Base-by-base conservation (phyloP, 257 asterid species). In the Gentiana dahurica region DNA sequence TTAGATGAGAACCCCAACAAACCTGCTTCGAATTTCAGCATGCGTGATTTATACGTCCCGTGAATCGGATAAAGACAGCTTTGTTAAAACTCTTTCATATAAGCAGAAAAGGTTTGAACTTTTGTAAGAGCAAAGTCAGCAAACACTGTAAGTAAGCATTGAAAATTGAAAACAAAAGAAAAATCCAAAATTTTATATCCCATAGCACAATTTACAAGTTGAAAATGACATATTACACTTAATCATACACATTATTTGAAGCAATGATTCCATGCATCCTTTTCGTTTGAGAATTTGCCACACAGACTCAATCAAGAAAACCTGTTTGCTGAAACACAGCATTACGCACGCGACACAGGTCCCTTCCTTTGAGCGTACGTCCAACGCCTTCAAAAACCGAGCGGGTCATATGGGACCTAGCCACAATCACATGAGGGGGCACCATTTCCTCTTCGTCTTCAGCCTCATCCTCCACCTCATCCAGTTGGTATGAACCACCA, bases 341-440 rank as follows among this genome's bases (percentile, higher is more conserved):
- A 67, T 89, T 84, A 46, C 95, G 82, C 35, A 86, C 86, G 61
- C 93, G 78, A 62, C 95, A 74, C 49, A 86, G 53, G 66, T 86
- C 95, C 69, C 95, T 73, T 32, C 97, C 97, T 63, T 89, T 89
- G 13, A 89, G 86, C 44, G 95, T 89, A 73, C 94, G 66, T 46
- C 95, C 97, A 2, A 72, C 88, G 65, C 97, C 93, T 71, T 89
- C 97, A 47, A 89, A 89, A 62, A 89, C 95, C 32, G 97, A 86
- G 76, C 80, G 80, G 2, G 89, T 89, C 77, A 77, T 91, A 82
- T 87, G 96, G 61, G 95, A 82, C 66, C 86, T 68, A 8, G 94
- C 91, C 24, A 86, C 95, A 64, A 90, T 82, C 87, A 84, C 87
- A 79, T 90, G 97, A 55, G 97, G 97, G 44, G 96, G 96, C 68